Evolutionary conservation across 2,329 filamentous ascomycete species (phyloP).

Genomic region (Curvularia sp.): DNA sequence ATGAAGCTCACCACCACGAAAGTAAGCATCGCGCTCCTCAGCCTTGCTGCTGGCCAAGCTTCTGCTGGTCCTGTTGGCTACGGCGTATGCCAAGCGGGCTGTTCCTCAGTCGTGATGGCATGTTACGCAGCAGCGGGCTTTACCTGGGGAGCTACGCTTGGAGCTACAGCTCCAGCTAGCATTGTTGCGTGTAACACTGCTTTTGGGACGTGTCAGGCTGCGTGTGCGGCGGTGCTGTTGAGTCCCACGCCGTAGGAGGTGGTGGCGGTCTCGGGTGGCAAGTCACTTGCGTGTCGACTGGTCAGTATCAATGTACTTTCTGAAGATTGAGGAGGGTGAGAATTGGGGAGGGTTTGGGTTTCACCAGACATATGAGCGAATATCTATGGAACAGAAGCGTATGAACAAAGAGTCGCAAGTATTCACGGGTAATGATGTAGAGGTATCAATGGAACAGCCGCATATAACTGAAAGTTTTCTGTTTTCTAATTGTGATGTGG

Average conservation of each 20-base stretch:
- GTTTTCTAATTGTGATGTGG: background rate
- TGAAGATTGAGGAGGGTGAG: background rate
- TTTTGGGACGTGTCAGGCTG: constrained; percentile 56
- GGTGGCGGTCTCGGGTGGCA: too few species aligned
- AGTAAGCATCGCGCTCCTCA: background rate
- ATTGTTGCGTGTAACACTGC: constrained; percentile 57
- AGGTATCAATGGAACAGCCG: background rate
- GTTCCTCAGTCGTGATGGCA: constrained; percentile 54
- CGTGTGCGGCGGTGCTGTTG: constrained; percentile 52
- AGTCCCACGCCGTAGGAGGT: constrained; percentile 41
- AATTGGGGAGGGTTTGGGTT: background rate
- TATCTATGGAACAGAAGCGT: background rate
- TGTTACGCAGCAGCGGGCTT: constrained; percentile 57
- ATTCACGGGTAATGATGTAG: too few species aligned
- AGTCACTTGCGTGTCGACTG: background rate
- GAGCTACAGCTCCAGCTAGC: constrained; percentile 50
- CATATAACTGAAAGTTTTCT: background rate
- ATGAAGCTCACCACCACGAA: constrained; percentile 2
- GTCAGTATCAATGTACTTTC: background rate
- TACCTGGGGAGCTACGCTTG: constrained; percentile 53
- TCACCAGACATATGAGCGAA: background rate
- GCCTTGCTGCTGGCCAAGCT: constrained; percentile 1
- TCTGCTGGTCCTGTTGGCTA: constrained; percentile 51
- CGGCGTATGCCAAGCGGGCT: constrained; percentile 59
- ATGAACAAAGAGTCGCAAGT: background rate